Conservation (phyloP, 208 protist species). For the Trypanosoma cruzi region DNA sequence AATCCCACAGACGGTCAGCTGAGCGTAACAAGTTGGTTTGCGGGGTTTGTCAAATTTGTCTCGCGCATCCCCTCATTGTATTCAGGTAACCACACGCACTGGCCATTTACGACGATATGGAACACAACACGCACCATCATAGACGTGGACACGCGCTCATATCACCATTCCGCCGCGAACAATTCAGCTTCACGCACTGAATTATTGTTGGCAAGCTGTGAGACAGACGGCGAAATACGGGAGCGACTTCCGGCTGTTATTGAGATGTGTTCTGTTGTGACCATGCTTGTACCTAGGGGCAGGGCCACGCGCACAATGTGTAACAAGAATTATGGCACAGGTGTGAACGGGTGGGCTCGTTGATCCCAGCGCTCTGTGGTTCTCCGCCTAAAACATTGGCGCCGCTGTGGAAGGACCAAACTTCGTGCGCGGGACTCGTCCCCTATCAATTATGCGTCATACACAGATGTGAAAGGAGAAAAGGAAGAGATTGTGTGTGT, state of each 20-base stretch:
- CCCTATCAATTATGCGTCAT: neutral
- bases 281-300: constrained; percentile 41
- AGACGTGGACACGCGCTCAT: constrained; percentile 29
- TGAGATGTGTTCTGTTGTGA: constrained; percentile 55
- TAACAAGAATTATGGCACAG: neutral
- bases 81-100: constrained; percentile 64
- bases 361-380: neutral
- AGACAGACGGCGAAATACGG: constrained; percentile 78
- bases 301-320: neutral
- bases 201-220: constrained; percentile 26
- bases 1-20: constrained; percentile 74
- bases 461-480: neutral
- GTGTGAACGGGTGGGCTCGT: neutral
- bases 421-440: neutral
- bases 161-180: neutral
- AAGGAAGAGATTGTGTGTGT: neutral
- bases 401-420: neutral
- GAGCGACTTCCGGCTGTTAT: constrained; percentile 73
- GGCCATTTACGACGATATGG: constrained; percentile 65
- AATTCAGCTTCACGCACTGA: neutral
- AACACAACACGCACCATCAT: constrained; percentile 71
- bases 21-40: constrained; percentile 76
- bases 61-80: constrained; percentile 52
- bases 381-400: neutral
- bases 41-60: constrained; percentile 55